Base-by-base conservation (phyloP, 2,329 filamentous ascomycete species). In the Colletotrichum sp. region DNA sequence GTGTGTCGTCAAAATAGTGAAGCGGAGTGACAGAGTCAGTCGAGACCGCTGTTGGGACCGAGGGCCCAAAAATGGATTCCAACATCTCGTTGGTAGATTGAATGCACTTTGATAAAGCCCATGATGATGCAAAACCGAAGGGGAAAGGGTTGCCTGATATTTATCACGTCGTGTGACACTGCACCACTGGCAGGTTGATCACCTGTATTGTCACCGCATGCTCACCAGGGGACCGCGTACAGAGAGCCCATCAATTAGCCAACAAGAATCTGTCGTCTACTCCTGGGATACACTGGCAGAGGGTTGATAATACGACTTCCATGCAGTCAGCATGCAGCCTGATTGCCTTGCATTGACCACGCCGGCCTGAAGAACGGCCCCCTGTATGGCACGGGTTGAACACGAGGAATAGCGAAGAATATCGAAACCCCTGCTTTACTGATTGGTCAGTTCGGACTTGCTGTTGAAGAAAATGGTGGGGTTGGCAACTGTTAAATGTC, bases 91-190 rank as follows among this genome's bases (percentile, higher is more conserved):
- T 52, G 44, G 12, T 21, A 52, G n/a, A 52, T 13, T 24, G 44
- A 13, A 21, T 52, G n/a, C n/a, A 13, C 10, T 21, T 21, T 24
- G 10, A 24, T 7, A 52, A 52, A 1, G n/a, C 12, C 10, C 44
- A 52, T 21, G 10, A 21, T 52, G 10, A 21, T 52, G 44, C 12
- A 2, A 21, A 2, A 52, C 1, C 44, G n/a, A 13, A 52, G 44
- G n/a, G 1, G n/a, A 21, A 21, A 3, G 2, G 44, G 3, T 0
- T 52, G 44, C n/a, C 2, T 13, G n/a, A 0, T 52, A 52, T 52
- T 52, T 52, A 52, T 21, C 44, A 52, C 44, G n/a, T 2, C 1
- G 44, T 21, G n/a, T 52, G 44, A 13, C n/a, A 52, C 44, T 52
- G 3, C n/a, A 21, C n/a, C 7, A 4, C 12, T 21, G 6, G 7